Conservation (phyloP, 2,329 filamentous ascomycete genomes). For the Scytalidium sp. region DNA sequence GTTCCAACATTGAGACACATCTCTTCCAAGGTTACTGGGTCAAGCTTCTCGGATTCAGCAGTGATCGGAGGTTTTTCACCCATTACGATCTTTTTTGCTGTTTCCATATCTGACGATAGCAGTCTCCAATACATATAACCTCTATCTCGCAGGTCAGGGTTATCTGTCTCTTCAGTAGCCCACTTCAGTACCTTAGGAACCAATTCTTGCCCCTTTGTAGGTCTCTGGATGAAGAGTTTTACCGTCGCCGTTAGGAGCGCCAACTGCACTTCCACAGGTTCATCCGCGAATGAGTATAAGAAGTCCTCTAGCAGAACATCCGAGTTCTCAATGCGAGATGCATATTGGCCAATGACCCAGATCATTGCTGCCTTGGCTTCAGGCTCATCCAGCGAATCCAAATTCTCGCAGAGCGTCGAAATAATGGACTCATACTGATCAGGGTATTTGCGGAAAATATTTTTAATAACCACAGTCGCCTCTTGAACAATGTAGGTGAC, state of each 20-base stretch:
- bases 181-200: constrained; percentile 96
- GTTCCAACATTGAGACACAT: constrained; percentile 97
- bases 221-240: constrained; percentile 95
- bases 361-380: constrained; percentile 99
- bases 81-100: constrained; percentile 89
- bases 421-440: constrained; percentile 99
- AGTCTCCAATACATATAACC: constrained; percentile 99
- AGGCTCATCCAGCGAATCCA: constrained; percentile 94
- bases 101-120: constrained; percentile 84
- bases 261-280: constrained; percentile 92
- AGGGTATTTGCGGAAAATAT: constrained; percentile 98
- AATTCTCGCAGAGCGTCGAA: constrained; percentile 88
- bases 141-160: constrained; percentile 90
- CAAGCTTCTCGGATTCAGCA: constrained; percentile 91
- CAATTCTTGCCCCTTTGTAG: constrained; percentile 88
- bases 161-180: constrained; percentile 99
- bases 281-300: constrained; percentile 87
- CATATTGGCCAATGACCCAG: constrained; percentile 98
- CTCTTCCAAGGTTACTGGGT: constrained; percentile 87
- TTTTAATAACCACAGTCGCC: constrained; percentile 96
- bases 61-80: constrained; percentile 96
- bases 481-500: constrained; percentile 99
- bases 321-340: constrained; percentile 94
- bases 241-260: constrained; percentile 94
- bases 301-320: constrained; percentile 94